phyloP scores from a whole-genome alignment of 2,329 filamentous ascomycete genomes.

The Sarocladium brachiariae region DNA sequence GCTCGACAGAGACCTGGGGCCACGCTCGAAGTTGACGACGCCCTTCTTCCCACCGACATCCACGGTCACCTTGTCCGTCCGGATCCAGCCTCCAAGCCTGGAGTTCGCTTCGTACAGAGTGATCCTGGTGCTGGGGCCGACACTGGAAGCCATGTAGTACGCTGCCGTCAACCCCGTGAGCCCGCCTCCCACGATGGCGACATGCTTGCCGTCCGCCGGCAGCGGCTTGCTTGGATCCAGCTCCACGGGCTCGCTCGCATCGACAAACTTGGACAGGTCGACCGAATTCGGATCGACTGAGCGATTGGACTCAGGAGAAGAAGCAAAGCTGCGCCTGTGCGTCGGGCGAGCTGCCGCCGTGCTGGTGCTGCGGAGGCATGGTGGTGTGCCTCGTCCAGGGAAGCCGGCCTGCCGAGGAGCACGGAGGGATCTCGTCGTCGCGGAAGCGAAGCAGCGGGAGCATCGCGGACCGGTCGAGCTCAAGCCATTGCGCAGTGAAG shows the following conservation, averaged over 20 bases:
- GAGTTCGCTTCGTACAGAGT: constrained; percentile 71
- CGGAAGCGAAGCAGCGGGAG: background rate
- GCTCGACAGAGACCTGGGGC: constrained; percentile 66
- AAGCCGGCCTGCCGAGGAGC: too few species aligned
- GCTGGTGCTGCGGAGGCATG: background rate
- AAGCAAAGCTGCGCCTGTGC: background rate
- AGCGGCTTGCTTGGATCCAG: constrained; percentile 7
- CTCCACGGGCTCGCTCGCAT: background rate
- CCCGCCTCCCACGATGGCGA: constrained; percentile 73
- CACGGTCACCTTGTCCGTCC: constrained; percentile 56
- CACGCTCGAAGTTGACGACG: constrained; percentile 70
- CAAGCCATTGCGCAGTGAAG: background rate
- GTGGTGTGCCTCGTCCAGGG: too few species aligned
- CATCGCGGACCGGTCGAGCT: background rate
- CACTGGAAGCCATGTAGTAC: constrained; percentile 64
- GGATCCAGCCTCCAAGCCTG: constrained; percentile 77
- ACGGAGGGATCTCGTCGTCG: background rate
- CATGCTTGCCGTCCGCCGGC: constrained; percentile 22
- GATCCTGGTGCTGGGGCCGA: constrained; percentile 59
- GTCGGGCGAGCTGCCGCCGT: background rate
- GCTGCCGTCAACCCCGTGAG: constrained; percentile 76
- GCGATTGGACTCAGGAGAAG: background rate
- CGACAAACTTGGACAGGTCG: background rate
- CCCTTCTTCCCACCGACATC: constrained; percentile 46
- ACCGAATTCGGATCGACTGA: background rate